Base-by-base conservation (phyloP, 1,139 yeast species). In the Diutina catenulata region DNA sequence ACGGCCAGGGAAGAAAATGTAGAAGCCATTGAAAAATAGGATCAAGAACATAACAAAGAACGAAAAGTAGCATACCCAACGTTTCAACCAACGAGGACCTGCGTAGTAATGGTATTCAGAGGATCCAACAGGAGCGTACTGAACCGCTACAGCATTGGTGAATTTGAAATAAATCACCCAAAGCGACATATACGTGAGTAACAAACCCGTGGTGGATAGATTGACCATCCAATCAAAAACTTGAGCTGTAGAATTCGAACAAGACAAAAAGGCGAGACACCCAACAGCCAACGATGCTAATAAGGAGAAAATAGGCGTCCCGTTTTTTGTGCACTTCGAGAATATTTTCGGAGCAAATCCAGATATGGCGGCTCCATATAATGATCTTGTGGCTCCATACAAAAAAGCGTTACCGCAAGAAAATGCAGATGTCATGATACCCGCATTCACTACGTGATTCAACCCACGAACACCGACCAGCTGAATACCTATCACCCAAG, bases 171-270 rank as follows among this genome's bases (percentile, higher is more conserved):
- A 74, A 40, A 67, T 52, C 46, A 63, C 52, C 52, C 75, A 70
- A 40, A 74, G 65, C 42, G 68, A 60, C 10, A 68, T 58, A 63
- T 75, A 74, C n/a, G 74, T 63, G 42, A 71, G 55, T 46, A 74
- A 65, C 35, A 73, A 58, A 8, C 77, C 74, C 19, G 75, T 71
- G 15, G 79, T 74, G 38, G 62, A 51, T 47, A 61, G 56, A 44
- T 60, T 59, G 43, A 59, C 50, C 39, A 62, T 60, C 66, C 66
- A 62, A 44, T 55, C 54, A 48, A 62, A 60, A 2, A 60, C 66
- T 11, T 45, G 43, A 24, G 51, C 53, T 9, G 64, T 51, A 4
- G 59, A 45, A 24, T 48, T 44, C 15, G 49, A 44, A 8, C 57
- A 47, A 47, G 58, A 56, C 47, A 61, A 55, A 44, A 47, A 61